Conservation (phyloP, 768 basidiomycete genomes). For the Russula lepida region DNA sequence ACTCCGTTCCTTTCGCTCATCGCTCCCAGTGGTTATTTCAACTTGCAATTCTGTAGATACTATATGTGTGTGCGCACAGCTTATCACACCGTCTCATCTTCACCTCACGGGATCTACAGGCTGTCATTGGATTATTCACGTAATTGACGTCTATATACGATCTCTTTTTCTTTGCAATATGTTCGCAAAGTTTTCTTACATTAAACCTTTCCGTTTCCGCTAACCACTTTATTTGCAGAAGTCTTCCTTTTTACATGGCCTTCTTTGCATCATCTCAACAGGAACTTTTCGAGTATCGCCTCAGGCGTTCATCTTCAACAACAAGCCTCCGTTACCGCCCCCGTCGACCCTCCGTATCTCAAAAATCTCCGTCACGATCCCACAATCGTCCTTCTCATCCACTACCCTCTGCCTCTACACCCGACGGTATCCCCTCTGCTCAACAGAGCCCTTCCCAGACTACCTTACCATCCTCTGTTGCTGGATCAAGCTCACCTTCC, state of each 20-base stretch:
- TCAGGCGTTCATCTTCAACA: slow-evolving; percentile 17
- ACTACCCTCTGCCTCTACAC: neutral
- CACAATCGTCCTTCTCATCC: neutral
- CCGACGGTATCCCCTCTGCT: neutral
- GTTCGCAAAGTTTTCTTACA: neutral
- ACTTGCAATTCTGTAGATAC: neutral
- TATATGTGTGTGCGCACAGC: slow-evolving; percentile 2
- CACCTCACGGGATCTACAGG: slow-evolving; percentile 1
- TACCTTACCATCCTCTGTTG: neutral
- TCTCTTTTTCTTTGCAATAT: neutral
- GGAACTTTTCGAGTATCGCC: slow-evolving; percentile 15
- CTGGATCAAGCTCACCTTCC: neutral
- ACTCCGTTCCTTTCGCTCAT: no score
- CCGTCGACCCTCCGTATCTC: neutral
- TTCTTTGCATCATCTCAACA: slow-evolving; percentile 17
- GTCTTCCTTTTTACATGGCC: slow-evolving; percentile 10
- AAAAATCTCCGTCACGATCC: neutral
- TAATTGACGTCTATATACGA: slow-evolving; percentile 17
- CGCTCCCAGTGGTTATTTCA: no score
- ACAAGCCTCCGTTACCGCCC: slow-evolving; percentile 6
- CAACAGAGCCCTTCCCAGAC: neutral
- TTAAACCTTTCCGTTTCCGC: neutral
- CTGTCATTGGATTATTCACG: slow-evolving; percentile 6
- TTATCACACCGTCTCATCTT: neutral
- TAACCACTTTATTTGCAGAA: neutral